Percentiles rank a stretch among this genome's conserved stretches.
phyloP scores from a whole-genome alignment of 768 basidiomycete species.

The Naganishia randhawae region DNA sequence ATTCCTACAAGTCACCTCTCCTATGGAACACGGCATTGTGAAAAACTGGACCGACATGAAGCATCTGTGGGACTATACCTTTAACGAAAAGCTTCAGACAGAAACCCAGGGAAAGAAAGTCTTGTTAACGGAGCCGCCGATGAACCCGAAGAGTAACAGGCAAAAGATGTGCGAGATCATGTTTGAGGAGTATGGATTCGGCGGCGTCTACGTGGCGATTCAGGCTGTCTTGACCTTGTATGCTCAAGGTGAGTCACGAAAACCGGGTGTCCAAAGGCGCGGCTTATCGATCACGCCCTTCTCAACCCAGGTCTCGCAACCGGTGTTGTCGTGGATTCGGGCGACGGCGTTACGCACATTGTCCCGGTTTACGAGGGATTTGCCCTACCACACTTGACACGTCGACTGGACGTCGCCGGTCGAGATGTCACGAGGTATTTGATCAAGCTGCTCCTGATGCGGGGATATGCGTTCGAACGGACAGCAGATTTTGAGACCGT shows the following conservation, averaged over 20 bases:
- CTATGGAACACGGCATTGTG: conserved; percentile 98
- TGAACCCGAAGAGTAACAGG: conserved; percentile 93
- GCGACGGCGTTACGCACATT: conserved; percentile 98
- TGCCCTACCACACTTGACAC: conserved; percentile 88
- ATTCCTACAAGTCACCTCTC: conserved; percentile 93
- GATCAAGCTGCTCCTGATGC: conserved; percentile 98
- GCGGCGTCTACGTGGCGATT: conserved; percentile 93
- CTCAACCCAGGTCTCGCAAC: conserved; percentile 78
- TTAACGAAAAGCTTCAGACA: conserved; percentile 86
- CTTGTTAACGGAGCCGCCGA: conserved; percentile 93
- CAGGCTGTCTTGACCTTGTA: conserved; percentile 97
- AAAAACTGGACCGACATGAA: conserved; percentile 99
- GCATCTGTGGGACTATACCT: conserved; percentile 96
- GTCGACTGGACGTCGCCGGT: conserved; percentile 93
- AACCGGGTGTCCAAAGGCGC: too few relatives aligned
- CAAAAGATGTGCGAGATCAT: conserved; percentile 95
- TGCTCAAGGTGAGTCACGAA: conserved; percentile 88
- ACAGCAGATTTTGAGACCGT: conserved; percentile 99
- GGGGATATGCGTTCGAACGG: conserved; percentile 99
- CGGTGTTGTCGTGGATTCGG: conserved; percentile 97
- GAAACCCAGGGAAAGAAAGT: conserved; percentile 84
- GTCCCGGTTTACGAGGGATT: conserved; percentile 98
- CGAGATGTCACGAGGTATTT: conserved; percentile 97
- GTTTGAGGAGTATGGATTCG: conserved; percentile 98
- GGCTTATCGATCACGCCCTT: not conserved